Evolutionary conservation across 495 filamentous ascomycete genomes (phyloP), one percentile per base, ranked within the genome.

Genomic region (Gamarada debralockiae): DNA sequence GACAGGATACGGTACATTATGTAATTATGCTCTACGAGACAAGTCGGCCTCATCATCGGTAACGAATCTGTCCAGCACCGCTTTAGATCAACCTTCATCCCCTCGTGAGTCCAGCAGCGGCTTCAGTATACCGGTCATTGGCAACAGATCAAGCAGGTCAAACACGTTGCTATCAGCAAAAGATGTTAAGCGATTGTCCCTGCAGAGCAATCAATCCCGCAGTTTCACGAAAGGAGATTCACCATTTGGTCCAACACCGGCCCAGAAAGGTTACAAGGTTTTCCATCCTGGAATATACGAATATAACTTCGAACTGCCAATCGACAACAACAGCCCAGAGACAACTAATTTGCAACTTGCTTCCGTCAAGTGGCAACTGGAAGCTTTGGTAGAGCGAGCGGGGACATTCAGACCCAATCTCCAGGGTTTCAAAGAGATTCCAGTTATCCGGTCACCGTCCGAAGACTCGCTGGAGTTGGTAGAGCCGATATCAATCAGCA

Each of bases 401-500:
- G 95, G 95, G 2, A 87, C 92, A 3, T 97, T 98, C 71, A 87
- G 92, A 56, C 81, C 90, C 20, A 97, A 96, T 57, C 79, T 98
- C 2, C 74, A 89, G 31, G 93, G 93, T 17, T 78, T 72, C 13
- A 86, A 89, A 66, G 95, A 97, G 65, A 83, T 98, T 9, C 80
- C 79, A 3, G 80, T 98, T 39, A 87, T 98, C 23, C 85, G 93
- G 14, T 84, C 92, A 1, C 93, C 93, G 0, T 84, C 92, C 15
- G 90, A 97, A 71, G 81, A 91, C 43, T 97, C 92, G 3, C 72
- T 97, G 44, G 95, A 98, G 63, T 88, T 90, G 67, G 83, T 92
- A 22, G 93, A 98, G 63, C 93, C 93, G 13, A 98, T 98, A 66
- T 92, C 92, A 18, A 97, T 98, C 61, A 96, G 89, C 48, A 77